Percentiles rank a stretch among this genome's conserved stretches.
These are phyloP conservation scores for Bisporella sp. DNA, from an alignment of 2,329 filamentous ascomycete genomes.

Conservation along the genomic window DNA sequence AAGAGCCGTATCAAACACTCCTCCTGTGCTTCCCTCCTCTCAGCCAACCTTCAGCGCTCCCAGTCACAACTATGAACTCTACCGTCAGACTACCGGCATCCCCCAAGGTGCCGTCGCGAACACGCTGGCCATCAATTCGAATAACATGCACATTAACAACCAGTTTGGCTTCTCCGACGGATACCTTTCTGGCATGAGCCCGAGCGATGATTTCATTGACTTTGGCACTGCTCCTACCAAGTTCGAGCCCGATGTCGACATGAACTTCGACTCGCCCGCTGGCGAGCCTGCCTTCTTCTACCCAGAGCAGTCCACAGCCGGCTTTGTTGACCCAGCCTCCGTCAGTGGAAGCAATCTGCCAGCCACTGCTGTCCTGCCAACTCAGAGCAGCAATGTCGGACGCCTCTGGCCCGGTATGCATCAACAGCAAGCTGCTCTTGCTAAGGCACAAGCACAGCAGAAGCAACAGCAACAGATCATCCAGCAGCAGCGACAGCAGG, in stretches of 20 bases:
- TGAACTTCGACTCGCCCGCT: slow-evolving; percentile 55
- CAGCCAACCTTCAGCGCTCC: slow-evolving; percentile 65
- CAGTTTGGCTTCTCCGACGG: slow-evolving; percentile 38
- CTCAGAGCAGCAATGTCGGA: slow-evolving; percentile 51
- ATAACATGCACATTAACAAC: slow-evolving; percentile 41
- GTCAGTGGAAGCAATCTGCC: slow-evolving; percentile 54
- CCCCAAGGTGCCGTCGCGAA: slow-evolving; percentile 76
- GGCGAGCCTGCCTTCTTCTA: slow-evolving; percentile 60
- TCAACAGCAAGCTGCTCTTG: slow-evolving; percentile 75
- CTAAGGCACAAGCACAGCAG: slow-evolving; percentile 65
- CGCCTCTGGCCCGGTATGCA: slow-evolving; percentile 92
- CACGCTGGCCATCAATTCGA: slow-evolving; percentile 71
- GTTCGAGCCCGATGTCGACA: slow-evolving; percentile 60
- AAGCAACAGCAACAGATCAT: slow-evolving; percentile 58
- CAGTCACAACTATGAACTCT: slow-evolving; percentile 90
- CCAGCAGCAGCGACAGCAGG: slow-evolving; percentile 44
- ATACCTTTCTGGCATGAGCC: slow-evolving; percentile 44
- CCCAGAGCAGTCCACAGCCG: slow-evolving; percentile 32
- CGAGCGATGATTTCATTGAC: slow-evolving; percentile 62
- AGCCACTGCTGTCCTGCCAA: slow-evolving; percentile 37
- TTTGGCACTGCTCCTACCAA: slow-evolving; percentile 61
- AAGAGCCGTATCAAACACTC: slow-evolving; percentile 44
- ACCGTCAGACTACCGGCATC: slow-evolving; percentile 92
- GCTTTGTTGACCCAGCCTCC: slow-evolving; percentile 67
- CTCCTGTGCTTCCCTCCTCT: slow-evolving; percentile 44